A percentile compares a stretch with the other conserved stretches of the same genome.
These are phyloP conservation scores for Trametes hirsuta DNA, from an alignment of 1,284 basidiomycete genomes.

Conservation along the genomic window DNA sequence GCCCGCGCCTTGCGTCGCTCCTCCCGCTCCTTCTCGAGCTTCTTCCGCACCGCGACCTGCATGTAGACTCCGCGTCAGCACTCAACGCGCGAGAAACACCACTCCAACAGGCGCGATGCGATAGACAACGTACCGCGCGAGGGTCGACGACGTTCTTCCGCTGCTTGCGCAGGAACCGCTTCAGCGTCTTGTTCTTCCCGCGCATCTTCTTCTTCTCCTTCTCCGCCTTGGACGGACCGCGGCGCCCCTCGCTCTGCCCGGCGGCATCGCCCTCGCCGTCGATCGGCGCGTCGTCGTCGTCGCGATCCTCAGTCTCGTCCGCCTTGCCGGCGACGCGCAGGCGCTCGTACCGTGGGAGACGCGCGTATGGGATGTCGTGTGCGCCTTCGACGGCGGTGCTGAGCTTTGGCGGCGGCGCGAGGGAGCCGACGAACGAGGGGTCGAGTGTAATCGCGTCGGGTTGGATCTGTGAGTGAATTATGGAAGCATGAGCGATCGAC, in stretches of 20 bases:
- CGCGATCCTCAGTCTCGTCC: conserved; percentile 62
- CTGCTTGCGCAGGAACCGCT: conserved; percentile 84
- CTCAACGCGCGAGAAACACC: neutral
- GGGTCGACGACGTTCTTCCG: conserved; percentile 94
- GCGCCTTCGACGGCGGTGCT: conserved; percentile 58
- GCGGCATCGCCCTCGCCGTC: neutral
- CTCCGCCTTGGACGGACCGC: conserved; percentile 42
- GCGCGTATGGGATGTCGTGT: conserved; percentile 65
- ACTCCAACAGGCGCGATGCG: neutral
- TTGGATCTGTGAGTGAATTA: conserved; percentile 63
- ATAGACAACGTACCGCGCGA: conserved; percentile 61
- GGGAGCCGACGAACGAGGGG: conserved; percentile 78
- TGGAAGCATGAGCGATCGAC: neutral
- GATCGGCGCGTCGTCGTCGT: conserved; percentile 22
- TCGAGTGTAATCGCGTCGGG: conserved; percentile 94
- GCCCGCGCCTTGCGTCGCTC: conserved; percentile 51
- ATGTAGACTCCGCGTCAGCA: conserved; percentile 7
- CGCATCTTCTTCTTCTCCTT: conserved; percentile 83
- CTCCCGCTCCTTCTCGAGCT: conserved; percentile 66
- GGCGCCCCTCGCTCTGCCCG: neutral
- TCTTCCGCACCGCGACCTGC: conserved; percentile 70
- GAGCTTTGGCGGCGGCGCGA: conserved; percentile 65
- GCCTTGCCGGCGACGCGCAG: conserved; percentile 72
- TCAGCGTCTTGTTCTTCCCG: conserved; percentile 83
- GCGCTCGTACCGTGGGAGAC: conserved; percentile 75